These are phyloP conservation scores for Ceratocystis eucalypticola DNA, from an alignment of 2,329 filamentous ascomycete genomes.

Conservation along the genomic window DNA sequence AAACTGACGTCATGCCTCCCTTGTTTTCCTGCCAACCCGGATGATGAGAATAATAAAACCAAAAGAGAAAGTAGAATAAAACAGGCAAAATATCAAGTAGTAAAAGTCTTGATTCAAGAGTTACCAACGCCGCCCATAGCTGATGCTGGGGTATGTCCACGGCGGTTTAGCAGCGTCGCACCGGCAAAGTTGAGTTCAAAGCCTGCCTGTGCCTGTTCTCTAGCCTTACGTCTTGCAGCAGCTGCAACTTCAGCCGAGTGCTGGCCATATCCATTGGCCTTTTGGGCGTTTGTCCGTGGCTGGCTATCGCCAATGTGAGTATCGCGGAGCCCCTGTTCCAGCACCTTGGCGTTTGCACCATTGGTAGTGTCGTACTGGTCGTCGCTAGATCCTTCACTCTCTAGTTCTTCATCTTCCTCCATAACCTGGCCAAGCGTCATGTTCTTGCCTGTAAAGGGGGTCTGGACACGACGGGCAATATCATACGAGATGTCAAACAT, in stretches of 20 bases:
- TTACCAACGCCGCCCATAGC: slow-evolving; percentile 24
- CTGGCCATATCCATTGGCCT: slow-evolving; percentile 60
- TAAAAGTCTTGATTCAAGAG: not conserved
- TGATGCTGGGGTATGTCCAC: slow-evolving; percentile 39
- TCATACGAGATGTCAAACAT: slow-evolving; percentile 98
- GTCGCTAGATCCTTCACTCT: slow-evolving; percentile 24
- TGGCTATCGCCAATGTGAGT: slow-evolving; percentile 56
- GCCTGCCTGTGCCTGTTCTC: slow-evolving; percentile 56
- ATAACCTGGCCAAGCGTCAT: slow-evolving; percentile 54
- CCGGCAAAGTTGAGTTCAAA: slow-evolving; percentile 91
- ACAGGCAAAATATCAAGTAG: not conserved
- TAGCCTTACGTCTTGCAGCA: slow-evolving; percentile 68
- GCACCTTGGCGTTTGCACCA: slow-evolving; percentile 40
- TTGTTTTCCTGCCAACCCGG: not conserved
- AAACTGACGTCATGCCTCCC: slow-evolving; percentile 1
- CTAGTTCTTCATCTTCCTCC: slow-evolving; percentile 51
- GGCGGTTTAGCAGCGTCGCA: slow-evolving; percentile 70
- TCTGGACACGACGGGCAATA: slow-evolving; percentile 91
- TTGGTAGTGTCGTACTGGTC: slow-evolving; percentile 29
- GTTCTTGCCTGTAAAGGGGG: slow-evolving; percentile 81
- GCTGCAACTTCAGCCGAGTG: slow-evolving; percentile 74
- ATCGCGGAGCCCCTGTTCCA: slow-evolving; percentile 80
- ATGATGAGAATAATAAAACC: not conserved
- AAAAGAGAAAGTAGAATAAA: slow-evolving; percentile 8
- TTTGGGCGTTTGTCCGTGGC: slow-evolving; percentile 36